A percentile compares a stretch with the other conserved stretches of the same genome.
Conservation (phyloP, 805 yeast species). For the Pichia occidentalis region DNA sequence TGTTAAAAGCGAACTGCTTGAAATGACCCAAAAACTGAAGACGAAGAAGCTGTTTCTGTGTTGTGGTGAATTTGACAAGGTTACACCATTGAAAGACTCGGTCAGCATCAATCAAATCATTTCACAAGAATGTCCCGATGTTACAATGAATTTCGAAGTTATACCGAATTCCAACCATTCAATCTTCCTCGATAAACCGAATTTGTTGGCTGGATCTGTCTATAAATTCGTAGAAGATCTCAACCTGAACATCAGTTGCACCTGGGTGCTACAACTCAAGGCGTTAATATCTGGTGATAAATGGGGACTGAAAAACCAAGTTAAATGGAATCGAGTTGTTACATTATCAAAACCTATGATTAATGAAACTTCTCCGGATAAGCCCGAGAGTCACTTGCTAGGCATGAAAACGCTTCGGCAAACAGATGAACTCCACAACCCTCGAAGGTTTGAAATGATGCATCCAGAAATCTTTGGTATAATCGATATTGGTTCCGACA, state of each 20-base stretch:
- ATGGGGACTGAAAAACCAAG: conserved; percentile 74
- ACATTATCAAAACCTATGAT: conserved; percentile 42
- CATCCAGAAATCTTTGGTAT: conserved; percentile 52
- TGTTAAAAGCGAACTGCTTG: conserved; percentile 37
- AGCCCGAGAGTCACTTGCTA: conserved; percentile 40
- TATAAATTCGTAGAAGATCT: conserved; percentile 48
- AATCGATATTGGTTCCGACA: conserved; percentile 62
- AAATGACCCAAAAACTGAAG: conserved; percentile 33
- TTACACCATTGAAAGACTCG: conserved; percentile 36
- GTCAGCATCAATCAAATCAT: neutral
- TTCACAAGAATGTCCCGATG: conserved; percentile 25
- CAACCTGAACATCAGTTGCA: conserved; percentile 48
- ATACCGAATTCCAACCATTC: conserved; percentile 59
- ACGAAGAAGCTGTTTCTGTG: conserved; percentile 44
- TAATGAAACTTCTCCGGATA: conserved; percentile 21
- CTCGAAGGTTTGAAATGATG: conserved; percentile 41
- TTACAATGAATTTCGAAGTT: conserved; percentile 31
- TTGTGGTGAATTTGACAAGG: conserved; percentile 51
- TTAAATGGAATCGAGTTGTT: conserved; percentile 57
- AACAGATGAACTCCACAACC: conserved; percentile 56
- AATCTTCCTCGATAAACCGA: conserved; percentile 55
- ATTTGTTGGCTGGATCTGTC: conserved; percentile 53
- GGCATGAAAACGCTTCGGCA: conserved; percentile 75
- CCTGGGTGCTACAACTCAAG: conserved; percentile 63
- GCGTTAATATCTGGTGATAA: conserved; percentile 62